Evolutionary conservation across 805 yeast genomes (phyloP).

Genomic region (Pichia exigua): DNA sequence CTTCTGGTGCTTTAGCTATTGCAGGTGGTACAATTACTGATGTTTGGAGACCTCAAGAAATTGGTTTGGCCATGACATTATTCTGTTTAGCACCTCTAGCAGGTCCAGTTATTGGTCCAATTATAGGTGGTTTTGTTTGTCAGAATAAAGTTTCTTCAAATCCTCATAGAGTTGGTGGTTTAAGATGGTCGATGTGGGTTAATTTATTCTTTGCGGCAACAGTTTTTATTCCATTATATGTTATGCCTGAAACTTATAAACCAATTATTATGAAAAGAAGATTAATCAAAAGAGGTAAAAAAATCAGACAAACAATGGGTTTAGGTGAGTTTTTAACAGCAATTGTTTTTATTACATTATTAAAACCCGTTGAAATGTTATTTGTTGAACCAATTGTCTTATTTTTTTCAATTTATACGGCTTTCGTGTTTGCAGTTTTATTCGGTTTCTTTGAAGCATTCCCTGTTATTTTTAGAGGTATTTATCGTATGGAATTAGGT

Average conservation of each 20-base stretch:
- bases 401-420: constrained; percentile 59
- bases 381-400: constrained; percentile 67
- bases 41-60: constrained; percentile 57
- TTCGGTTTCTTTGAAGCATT: constrained; percentile 77
- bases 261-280: constrained; percentile 54
- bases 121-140: constrained; percentile 66
- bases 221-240: constrained; percentile 35
- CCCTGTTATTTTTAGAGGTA: constrained; percentile 65
- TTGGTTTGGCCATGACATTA: constrained; percentile 69
- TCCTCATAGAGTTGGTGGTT: constrained; percentile 31
- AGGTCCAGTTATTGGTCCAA: constrained; percentile 75
- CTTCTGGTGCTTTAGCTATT: constrained; percentile 76
- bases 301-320: constrained; percentile 32
- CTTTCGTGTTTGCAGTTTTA: constrained; percentile 69
- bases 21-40: constrained; percentile 83
- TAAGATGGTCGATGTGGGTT: constrained; percentile 72
- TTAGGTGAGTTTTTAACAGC: constrained; percentile 33
- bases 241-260: constrained; percentile 66
- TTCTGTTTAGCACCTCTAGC: constrained; percentile 73
- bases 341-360: constrained; percentile 42
- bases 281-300: constrained; percentile 53
- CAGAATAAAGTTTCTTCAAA: constrained; percentile 31
- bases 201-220: constrained; percentile 60
- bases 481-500: constrained; percentile 51
- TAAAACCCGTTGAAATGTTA: constrained; percentile 63